Evolutionary conservation across 768 basidiomycete genomes (phyloP), one percentile per base, ranked within the genome.

Genomic region (Leucocoprinus birnbaumii): DNA sequence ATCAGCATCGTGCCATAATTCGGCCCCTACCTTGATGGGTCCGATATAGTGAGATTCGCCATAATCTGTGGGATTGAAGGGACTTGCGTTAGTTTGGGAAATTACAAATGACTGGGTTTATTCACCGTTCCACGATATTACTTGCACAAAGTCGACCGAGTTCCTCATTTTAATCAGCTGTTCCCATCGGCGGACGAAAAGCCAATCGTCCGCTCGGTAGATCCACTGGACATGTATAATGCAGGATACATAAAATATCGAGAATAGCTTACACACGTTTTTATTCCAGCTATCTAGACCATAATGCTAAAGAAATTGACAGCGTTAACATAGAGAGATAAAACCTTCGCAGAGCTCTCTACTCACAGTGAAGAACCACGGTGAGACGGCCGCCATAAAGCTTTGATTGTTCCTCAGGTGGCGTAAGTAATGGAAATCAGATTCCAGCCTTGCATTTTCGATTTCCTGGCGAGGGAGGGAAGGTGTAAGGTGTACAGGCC

Each of bases 11-110:
- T 25, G n/a, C 10, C 3, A 24, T 11, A 50, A n/a, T n/a, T 46
- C 14, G 8, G 14, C 4, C 4, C 37, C 2, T 48, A 63, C 83
- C 57, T 78, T 76, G 56, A 89, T 77, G 2, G 87, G 89, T n/a
- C 86, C 88, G 19, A 92, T 72, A 66, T 92, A 91, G 62, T 90
- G 87, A 11, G 84, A 85, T 70, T 89, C 87, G 62, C 86, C 86
- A 59, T 80, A 89, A 65, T 89, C 69, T 70, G 41, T 38, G 13
- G 8, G 38, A 16, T 5, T n/a, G 4, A 4, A 38, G 13, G 16
- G 38, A 14, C 9, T 38, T 38, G 4, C 38, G n/a, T 38, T 16
- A 38, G 38, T 38, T 38, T n/a, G 16, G n/a, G 38, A 6, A 14
- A 38, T 38, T 14, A 16, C 4, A n/a, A 14, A 38, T n/a, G 11